Base-by-base conservation (phyloP, 164 flowering plant genomes). In the Echeveria elegans region DNA sequence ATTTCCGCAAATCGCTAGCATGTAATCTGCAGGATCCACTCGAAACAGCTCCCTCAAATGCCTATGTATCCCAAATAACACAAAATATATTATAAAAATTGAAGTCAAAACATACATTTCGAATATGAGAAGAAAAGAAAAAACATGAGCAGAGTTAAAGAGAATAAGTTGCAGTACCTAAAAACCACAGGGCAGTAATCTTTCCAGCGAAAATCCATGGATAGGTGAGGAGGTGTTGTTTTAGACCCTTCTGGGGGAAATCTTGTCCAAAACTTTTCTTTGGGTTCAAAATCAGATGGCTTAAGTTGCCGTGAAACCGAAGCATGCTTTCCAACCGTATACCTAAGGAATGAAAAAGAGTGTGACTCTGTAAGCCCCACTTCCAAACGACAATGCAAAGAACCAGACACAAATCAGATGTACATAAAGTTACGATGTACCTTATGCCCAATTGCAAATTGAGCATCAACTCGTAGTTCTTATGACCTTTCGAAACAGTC, bases 1-100 rank as follows among this genome's bases (percentile, higher is more conserved):
- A 78, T 85, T 78, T 1, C 92, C 94, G 63, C 97, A 90, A 45
- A 90, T 88, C 37, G 94, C 87, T 63, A 88, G 69, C 97, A 88
- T 90, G 68, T 90, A 90, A 75, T 90, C 90, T 10, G 89, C 94
- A 31, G 94, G 81, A 79, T 90, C 97, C 11, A 90, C 82, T 71
- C 78, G 83, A 72, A 88, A 88, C 23, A 84, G 70, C 78, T 83
- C 85, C 71, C 97, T 78, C 78, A 90, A 72, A 72, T 75, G 85
- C 61, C 97, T 90, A 77, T 56, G 67, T 31, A 65, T 12, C 18
- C 15, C 19, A 28, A 14, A 28, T 29, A 56, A 23, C 4, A 56
- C 0, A 26, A 28, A 4, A 56, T 26, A 29, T 56, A 28, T n/a
- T 5, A n/a, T 12, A 2, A 16, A 28, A 28, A 29, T 11, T 29